Evolutionary conservation across 2,329 filamentous ascomycete species (phyloP), one percentile per base, ranked within the genome.

Genomic region (Microthyrium microscopicum): DNA sequence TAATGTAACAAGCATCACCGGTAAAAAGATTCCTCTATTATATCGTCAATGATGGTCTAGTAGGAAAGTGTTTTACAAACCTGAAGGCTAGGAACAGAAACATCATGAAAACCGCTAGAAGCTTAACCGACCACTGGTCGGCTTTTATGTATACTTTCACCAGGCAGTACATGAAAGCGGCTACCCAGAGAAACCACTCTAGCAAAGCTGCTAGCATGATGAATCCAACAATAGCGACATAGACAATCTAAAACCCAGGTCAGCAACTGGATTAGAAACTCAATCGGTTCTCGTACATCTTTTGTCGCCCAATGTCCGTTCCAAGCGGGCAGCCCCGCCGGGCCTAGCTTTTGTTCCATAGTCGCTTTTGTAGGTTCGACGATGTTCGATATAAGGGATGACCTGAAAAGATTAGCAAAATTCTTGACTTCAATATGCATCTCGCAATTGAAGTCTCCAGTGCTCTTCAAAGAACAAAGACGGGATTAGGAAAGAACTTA

Each of bases 161-260:
- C 2, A 94, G 62, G 51, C 87, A 95, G 56, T 94, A 95, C 41
- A 89, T 51, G 50, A 95, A 95, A 3, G 87, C 84, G n/a, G 78
- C 73, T 26, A 95, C 66, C 83, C 85, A 94, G 11, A 95, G 68
- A 39, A 93, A 74, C 84, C 89, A 95, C 58, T 95, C 87, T 6
- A 95, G 62, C 20, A 84, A 64, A 2, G 87, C 87, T 38, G 79
- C 80, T 17, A 89, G 47, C 74, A 94, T 83, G 31, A 94, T 63
- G 5, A 77, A 55, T 13, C 81, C 81, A 22, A 94, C 68, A 43
- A 94, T 77, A 36, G 74, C 62, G 6, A 85, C 77, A 52, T 91
- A 94, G 36, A 87, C 62, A 45, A 93, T 84, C 82, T 95, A n/a
- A n/a, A n/a, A n/a, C n/a, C n/a, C n/a, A n/a, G n/a, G n/a, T n/a